Percentiles rank a stretch among this genome's conserved stretches.
Evolutionary conservation across 148 eudicot species (phyloP).

Genomic region (Talinum fruticosum): DNA sequence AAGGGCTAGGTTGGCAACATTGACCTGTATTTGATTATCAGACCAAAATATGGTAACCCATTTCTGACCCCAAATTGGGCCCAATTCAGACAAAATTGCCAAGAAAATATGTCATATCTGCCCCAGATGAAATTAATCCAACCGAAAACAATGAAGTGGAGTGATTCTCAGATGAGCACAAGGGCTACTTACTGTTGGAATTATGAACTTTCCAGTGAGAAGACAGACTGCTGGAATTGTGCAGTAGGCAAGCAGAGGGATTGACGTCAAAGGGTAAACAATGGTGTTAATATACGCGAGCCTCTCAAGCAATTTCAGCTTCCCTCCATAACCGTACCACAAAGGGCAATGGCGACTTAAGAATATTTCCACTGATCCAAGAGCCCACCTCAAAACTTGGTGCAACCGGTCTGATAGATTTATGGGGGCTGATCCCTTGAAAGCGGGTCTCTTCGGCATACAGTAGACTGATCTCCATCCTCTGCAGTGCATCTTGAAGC

Average conservation of each 20-base stretch:
- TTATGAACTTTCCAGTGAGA: constrained; percentile 91
- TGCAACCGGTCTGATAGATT: constrained; percentile 91
- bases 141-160: background rate
- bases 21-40: no score
- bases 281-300: constrained; percentile 80
- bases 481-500: constrained; percentile 96
- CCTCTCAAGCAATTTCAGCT: constrained; percentile 78
- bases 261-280: constrained; percentile 89
- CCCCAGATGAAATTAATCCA: no score
- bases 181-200: constrained; percentile 71
- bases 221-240: constrained; percentile 91
- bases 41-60: no score
- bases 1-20: no score
- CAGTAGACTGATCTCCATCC: constrained; percentile 96
- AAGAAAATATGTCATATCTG: no score
- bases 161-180: background rate
- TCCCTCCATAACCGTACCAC: constrained; percentile 89
- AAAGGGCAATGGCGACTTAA: constrained; percentile 93
- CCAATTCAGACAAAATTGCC: no score
- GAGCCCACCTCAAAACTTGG: constrained; percentile 94
- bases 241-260: constrained; percentile 89
- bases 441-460: constrained; percentile 71
- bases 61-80: no score
- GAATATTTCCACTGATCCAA: constrained; percentile 92
- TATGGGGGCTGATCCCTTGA: constrained; percentile 93